Base-by-base conservation (phyloP, 441 rosid genomes). In the Pelargonium australe region DNA sequence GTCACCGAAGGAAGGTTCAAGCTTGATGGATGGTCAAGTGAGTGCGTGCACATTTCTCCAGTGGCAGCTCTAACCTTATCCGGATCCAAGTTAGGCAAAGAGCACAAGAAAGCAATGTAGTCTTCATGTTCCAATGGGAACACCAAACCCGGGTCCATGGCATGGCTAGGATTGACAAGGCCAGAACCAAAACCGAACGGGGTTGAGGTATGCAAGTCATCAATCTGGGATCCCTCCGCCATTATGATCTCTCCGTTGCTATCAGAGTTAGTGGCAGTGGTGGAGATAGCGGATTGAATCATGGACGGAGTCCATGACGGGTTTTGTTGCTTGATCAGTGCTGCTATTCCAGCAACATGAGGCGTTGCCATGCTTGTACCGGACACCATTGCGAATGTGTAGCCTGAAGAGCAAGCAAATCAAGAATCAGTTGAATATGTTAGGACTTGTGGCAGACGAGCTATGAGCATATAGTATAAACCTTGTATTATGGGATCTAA, bases 361-460 rank as follows among this genome's bases (percentile, higher is more conserved):
- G 97, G 96, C 25, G 96, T 75, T 0, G 97, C 97, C 99, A 91
- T 91, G 81, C 99, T 95, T 2, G 97, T 89, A 43, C 97, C 99
- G 0, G 99, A 95, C 63, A 89, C 53, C 61, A 95, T 70, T 0
- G 97, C 97, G 69, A 86, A 95, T 64, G 67, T 84, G 58, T 81
- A 65, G 51, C 97, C 99, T 93, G 55, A 44, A 51, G 61, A 7
- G 64, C 19, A 51, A 14, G 14, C 7, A 3, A 20, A 20, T 20
- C 23, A 20, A 20, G 23, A 20, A 20, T 20, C 23, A 20, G 23
- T 20, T 20, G 23, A 20, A 20, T 0, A 20, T 20, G 23, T 20
- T 20, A 20, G 1, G 23, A 20, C 23, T 20, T 20, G 23, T 20
- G 23, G 23, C 23, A 20, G 23, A 20, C 23, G 23, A 20, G 23